Evolutionary conservation across 768 basidiomycete species (phyloP), one percentile per base, ranked within the genome.

Genomic region (Strobilomyces confusus): DNA sequence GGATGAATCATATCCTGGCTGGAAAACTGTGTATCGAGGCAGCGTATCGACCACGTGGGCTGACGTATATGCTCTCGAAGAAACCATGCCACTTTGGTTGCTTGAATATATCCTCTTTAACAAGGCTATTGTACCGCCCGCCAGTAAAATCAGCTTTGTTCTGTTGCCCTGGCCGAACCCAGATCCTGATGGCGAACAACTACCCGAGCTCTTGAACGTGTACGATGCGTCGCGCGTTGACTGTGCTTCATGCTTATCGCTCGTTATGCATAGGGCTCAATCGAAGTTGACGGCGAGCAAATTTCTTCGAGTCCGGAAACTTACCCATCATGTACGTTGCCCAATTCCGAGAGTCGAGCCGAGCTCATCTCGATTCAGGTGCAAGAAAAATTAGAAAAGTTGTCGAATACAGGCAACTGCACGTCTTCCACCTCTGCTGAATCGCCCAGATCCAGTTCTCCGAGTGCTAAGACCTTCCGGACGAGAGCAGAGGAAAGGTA

Each of bases 261-360:
- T 29, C 19, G 47, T 4, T 25, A 14, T 45, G n/a, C 33, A 17
- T 17, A 89, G 83, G 2, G 74, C 84, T 15, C 88, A 94, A 62
- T 85, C 89, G 0, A 91, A 94, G 59, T 74, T 99, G 19, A 95
- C 92, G 1, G 94, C 95, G 0, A 92, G 83, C 63, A 82, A 89
- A 23, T 87, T 86, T 60, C 75, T 98, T 43, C 81, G 97, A 32
- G 82, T 95, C 17, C 80, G 86, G 42, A 99, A 98, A 71, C 80
- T 98, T 19, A 77, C 85, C 0, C 63, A 75, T 45, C 95, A 97
- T 75, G 91, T 94, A 67, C 53, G 87, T 73, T 3, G 12, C 29
- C 33, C 40, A 51, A 23, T 30, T n/a, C 29, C 15, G 17, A 33
- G 15, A 44, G 26, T 33, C 20, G 20, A 26, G 29, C 42, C 12